Percentiles rank a stretch among this genome's conserved stretches.
Conservation (phyloP, 2,329 filamentous ascomycete genomes). For the Aspergillus intermedius region DNA sequence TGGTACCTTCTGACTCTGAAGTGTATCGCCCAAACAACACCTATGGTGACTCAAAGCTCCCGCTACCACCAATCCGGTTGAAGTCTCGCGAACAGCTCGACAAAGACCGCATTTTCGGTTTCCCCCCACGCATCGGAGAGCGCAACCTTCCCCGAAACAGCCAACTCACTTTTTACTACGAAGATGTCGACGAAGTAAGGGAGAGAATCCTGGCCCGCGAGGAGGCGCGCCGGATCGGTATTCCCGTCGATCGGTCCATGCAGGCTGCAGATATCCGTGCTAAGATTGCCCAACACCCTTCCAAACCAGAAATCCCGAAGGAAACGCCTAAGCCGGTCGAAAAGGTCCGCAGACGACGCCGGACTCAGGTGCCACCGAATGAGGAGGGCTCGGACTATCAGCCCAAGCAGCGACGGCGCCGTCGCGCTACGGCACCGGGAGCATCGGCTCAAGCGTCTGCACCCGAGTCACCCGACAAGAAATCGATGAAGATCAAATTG, state of each 20-base stretch:
- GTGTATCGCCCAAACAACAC: conserved; percentile 22
- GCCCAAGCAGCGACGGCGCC: conserved; percentile 11
- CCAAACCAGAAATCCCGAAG: neutral
- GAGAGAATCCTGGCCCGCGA: conserved; percentile 17
- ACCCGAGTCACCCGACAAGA: conserved; percentile 2
- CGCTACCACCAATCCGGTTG: conserved; percentile 19
- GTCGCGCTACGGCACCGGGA: conserved; percentile 5
- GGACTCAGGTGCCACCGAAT: conserved; percentile 1
- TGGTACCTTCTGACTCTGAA: conserved; percentile 17
- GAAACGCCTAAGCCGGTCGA: neutral
- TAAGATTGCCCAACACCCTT: conserved; percentile 12
- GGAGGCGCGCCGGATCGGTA: conserved; percentile 15
- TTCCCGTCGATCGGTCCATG: conserved; percentile 14
- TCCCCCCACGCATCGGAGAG: conserved; percentile 24
- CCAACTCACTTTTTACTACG: conserved; percentile 12
- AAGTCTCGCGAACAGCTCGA: conserved; percentile 22
- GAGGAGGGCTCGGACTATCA: conserved; percentile 2
- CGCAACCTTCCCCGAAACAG: conserved; percentile 22
- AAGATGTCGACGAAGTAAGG: conserved; percentile 19
- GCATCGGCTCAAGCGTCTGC: neutral
- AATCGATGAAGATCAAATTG: conserved; percentile 10
- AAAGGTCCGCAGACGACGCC: conserved; percentile 7
- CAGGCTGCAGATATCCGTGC: conserved; percentile 12
- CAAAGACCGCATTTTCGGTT: conserved; percentile 26
- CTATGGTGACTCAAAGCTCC: conserved; percentile 19